phyloP scores from a whole-genome alignment of 2,329 filamentous ascomycete genomes.

The Venturia aucupariae region DNA sequence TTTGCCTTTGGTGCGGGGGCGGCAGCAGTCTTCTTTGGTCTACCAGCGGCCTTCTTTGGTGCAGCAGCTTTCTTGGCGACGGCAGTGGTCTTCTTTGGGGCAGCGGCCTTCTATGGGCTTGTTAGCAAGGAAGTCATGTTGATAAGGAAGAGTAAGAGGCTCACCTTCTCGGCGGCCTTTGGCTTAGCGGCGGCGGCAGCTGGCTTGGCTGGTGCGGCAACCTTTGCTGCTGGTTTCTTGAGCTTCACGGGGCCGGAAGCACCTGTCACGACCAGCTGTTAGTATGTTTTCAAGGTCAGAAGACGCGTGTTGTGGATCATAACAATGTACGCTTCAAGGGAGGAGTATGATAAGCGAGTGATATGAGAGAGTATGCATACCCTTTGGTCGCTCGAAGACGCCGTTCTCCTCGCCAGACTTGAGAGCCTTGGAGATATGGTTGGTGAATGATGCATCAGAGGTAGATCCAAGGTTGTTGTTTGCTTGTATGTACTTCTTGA shows the following conservation, averaged over 20 bases:
- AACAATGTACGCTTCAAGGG: not conserved
- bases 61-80: slow-evolving; percentile 23
- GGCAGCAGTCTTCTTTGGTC: slow-evolving; percentile 30
- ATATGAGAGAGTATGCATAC: slow-evolving; percentile 44
- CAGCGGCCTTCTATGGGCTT: slow-evolving; percentile 18
- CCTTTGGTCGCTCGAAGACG: slow-evolving; percentile 83
- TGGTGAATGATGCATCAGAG: slow-evolving; percentile 52
- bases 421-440: slow-evolving; percentile 79
- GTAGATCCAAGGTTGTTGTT: slow-evolving; percentile 57
- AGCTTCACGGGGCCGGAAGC: slow-evolving; percentile 88
- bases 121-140: not conserved
- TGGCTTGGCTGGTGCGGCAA: slow-evolving; percentile 19
- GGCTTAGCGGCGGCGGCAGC: slow-evolving; percentile 16
- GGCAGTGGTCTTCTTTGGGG: slow-evolving; percentile 12
- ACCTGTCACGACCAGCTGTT: slow-evolving; percentile 39
- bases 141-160: not conserved
- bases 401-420: slow-evolving; percentile 77
- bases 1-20: slow-evolving; percentile 20
- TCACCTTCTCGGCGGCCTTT: slow-evolving; percentile 27
- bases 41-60: slow-evolving; percentile 26
- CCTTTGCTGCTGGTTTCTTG: slow-evolving; percentile 59
- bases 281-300: slow-evolving; percentile 15
- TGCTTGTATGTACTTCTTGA: slow-evolving; percentile 66
- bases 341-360: not conserved
- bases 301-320: not conserved